Conservation (phyloP, 106 monocot genomes). For the Acanthochlamys bracteata region DNA sequence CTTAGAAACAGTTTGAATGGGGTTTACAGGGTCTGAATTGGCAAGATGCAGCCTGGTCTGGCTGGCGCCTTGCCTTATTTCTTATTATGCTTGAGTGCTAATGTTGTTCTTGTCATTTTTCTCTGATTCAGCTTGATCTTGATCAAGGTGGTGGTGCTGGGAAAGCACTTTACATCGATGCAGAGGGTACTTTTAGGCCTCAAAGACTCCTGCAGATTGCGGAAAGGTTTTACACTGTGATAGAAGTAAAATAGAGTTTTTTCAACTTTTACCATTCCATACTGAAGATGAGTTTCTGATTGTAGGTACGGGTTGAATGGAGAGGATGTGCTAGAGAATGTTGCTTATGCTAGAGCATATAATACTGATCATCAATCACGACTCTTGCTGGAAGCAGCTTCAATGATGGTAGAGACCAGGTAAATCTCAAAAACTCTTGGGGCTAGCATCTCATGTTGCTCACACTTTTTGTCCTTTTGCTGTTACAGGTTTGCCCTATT, state of each 20-base stretch:
- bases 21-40: too few species aligned
- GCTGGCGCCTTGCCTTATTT: too few species aligned
- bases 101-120: too few species aligned
- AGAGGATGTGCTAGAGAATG: slow-evolving; percentile 91
- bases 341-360: slow-evolving; percentile 96
- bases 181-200: slow-evolving; percentile 94
- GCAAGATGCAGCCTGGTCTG: too few species aligned
- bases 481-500: slow-evolving; percentile 58
- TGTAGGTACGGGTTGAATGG: slow-evolving; percentile 89
- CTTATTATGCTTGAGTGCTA: too few species aligned
- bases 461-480: neutral
- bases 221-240: slow-evolving; percentile 43
- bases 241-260: neutral
- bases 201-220: slow-evolving; percentile 96
- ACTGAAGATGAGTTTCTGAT: neutral
- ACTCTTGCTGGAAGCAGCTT: slow-evolving; percentile 92
- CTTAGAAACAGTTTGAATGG: too few species aligned
- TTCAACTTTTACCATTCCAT: neutral
- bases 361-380: slow-evolving; percentile 98
- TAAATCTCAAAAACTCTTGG: neutral
- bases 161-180: slow-evolving; percentile 95
- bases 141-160: slow-evolving; percentile 99
- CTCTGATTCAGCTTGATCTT: slow-evolving; percentile 53
- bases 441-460: neutral
- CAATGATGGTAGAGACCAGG: slow-evolving; percentile 99